Percentiles rank a stretch among this genome's conserved stretches.
phyloP scores from a whole-genome alignment of 176 grass and related monocot species.

The Oryza officinalis region DNA sequence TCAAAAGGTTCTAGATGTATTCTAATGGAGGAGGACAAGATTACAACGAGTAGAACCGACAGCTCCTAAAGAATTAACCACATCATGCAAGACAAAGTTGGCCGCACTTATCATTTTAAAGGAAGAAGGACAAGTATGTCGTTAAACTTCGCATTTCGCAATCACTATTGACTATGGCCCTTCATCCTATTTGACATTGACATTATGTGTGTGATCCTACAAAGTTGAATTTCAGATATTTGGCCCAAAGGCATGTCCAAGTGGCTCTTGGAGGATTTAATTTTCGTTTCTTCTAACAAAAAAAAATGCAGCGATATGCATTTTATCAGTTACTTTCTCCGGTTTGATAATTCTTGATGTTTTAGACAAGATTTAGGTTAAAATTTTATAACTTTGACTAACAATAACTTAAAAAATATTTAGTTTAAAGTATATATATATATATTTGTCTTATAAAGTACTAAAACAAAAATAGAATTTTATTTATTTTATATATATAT shows the following conservation, averaged over 20 bases:
- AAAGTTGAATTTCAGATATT: not conserved
- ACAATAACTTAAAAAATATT: too few species aligned
- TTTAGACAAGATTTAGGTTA: too few species aligned
- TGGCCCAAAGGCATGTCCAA: not conserved
- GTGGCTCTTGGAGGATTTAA: not conserved
- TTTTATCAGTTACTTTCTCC: too few species aligned
- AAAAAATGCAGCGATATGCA: too few species aligned
- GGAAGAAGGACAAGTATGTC: not conserved
- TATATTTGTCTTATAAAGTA: too few species aligned
- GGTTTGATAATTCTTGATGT: too few species aligned
- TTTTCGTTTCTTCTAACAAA: not conserved
- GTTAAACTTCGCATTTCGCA: not conserved
- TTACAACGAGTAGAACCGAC: not conserved
- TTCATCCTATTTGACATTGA: not conserved
- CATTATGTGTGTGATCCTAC: not conserved
- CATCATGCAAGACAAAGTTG: not conserved
- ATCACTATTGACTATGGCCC: not conserved
- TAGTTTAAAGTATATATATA: too few species aligned
- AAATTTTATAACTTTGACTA: too few species aligned
- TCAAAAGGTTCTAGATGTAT: not conserved
- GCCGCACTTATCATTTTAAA: not conserved
- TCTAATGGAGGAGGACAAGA: too few species aligned
- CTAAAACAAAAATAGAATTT: too few species aligned
- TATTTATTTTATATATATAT: too few species aligned
- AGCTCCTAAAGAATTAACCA: not conserved